Evolutionary conservation across 1,284 basidiomycete genomes (phyloP).

Genomic region (Melampsora americana): DNA sequence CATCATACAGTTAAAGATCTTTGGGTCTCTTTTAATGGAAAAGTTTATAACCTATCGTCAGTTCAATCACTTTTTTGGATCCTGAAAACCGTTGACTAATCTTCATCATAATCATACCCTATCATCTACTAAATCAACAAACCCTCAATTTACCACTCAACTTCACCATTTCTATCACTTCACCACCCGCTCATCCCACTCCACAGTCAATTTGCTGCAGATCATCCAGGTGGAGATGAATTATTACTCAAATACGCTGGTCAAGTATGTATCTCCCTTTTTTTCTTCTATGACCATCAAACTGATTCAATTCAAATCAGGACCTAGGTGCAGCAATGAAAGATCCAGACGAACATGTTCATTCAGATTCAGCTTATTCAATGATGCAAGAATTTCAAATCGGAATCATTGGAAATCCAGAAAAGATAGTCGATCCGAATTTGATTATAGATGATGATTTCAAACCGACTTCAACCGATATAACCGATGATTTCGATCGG

Average conservation of each 20-base stretch:
- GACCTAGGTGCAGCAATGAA: slow-evolving; percentile 80
- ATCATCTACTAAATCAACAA: too few relatives aligned
- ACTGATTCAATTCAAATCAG: slow-evolving; percentile 56
- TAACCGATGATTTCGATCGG: slow-evolving; percentile 72
- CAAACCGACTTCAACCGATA: slow-evolving; percentile 79
- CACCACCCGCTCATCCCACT: background rate
- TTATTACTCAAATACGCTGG: slow-evolving; percentile 61
- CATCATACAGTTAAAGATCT: slow-evolving; percentile 65
- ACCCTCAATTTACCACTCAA: background rate
- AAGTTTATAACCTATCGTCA: slow-evolving; percentile 69
- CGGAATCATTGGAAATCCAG: slow-evolving; percentile 72
- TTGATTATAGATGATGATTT: slow-evolving; percentile 65
- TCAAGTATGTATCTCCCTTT: slow-evolving; percentile 12
- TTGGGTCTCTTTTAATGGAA: slow-evolving; percentile 70
- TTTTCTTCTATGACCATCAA: background rate
- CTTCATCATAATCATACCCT: too few relatives aligned
- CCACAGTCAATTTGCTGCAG: slow-evolving; percentile 64
- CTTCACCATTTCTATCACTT: too few relatives aligned
- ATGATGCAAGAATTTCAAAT: slow-evolving; percentile 84
- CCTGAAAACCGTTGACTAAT: too few relatives aligned
- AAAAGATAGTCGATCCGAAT: slow-evolving; percentile 53
- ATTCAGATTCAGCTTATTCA: slow-evolving; percentile 85
- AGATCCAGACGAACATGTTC: slow-evolving; percentile 80
- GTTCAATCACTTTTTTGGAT: background rate
- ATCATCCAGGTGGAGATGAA: slow-evolving; percentile 84